Percentiles rank a stretch among this genome's conserved stretches.
phyloP scores from a whole-genome alignment of 2,329 filamentous ascomycete species.

The Cytospora leucostoma region DNA sequence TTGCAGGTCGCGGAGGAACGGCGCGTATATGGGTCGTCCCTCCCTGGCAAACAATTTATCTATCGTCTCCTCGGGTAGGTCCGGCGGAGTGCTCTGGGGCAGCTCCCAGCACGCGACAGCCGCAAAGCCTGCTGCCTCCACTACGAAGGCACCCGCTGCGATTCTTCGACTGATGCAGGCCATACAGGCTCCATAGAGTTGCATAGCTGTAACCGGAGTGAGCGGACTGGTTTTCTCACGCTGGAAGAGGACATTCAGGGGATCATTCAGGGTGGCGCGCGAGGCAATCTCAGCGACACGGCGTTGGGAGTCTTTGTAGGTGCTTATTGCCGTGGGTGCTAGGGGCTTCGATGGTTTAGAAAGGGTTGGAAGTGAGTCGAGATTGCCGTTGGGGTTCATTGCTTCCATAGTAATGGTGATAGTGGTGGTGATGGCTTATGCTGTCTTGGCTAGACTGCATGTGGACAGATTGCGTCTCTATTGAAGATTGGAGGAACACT shows the following conservation, averaged over 20 bases:
- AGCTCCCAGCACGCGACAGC: slow-evolving; percentile 16
- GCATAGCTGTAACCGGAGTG: not conserved
- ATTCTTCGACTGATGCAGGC: not conserved
- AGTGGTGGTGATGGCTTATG: too few species aligned
- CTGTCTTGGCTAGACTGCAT: too few species aligned
- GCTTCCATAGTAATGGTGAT: slow-evolving; percentile 6
- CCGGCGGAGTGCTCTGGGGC: slow-evolving; percentile 4
- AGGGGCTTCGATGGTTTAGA: not conserved
- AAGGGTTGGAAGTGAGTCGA: not conserved
- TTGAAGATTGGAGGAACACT: too few species aligned
- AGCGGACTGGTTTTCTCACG: slow-evolving; percentile 12
- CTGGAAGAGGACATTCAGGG: slow-evolving; percentile 13
- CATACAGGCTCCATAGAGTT: slow-evolving; percentile 7
- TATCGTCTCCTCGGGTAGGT: not conserved
- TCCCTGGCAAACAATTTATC: not conserved
- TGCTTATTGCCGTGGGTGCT: not conserved
- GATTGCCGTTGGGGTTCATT: slow-evolving; percentile 2
- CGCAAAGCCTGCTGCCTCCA: slow-evolving; percentile 15
- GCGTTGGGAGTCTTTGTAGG: slow-evolving; percentile 7
- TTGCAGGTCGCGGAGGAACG: slow-evolving; percentile 1
- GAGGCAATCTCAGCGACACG: slow-evolving; percentile 6
- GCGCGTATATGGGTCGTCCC: not conserved
- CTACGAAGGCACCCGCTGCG: slow-evolving; percentile 4
- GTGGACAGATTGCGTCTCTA: too few species aligned
- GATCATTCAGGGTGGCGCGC: slow-evolving; percentile 3